Base-by-base conservation (phyloP, 2,329 filamentous ascomycete genomes). In the Fusarium sp. region DNA sequence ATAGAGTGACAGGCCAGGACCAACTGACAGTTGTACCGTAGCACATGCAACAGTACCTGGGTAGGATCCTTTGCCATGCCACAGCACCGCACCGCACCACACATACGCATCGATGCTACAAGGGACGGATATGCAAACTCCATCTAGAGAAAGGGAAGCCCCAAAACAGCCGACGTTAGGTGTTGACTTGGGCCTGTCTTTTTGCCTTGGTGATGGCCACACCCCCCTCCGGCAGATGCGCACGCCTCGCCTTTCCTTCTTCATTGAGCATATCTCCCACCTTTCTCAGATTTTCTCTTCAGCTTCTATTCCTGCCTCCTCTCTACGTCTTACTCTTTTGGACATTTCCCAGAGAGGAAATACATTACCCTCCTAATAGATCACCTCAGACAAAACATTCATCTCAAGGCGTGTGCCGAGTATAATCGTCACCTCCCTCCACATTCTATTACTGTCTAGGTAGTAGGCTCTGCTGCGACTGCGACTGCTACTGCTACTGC, bases 81-180 rank as follows among this genome's bases (percentile, higher is more conserved):
- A 60, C 46, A 35, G 29, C 40, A 58, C 19, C 19, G 19, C 19
- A 19, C 19, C 19, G 19, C 19, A 19, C 19, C 19, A 3, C 19
- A 19, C 48, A 51, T 26, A 39, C 40, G 34, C 38, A 64, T 45
- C 53, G 61, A 61, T 61, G 61, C 35, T 65, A 58, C 58, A 63
- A 61, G 52, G 61, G 29, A 62, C 49, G 52, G 52, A 61, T 63
- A 53, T 59, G 39, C 46, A 65, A 56, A 48, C 53, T 51, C 40
- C 61, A 64, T 64, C 62, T 52, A 59, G 55, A 54, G 55, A 34
- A 46, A 54, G 41, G 35, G 13, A 45, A 38, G 7, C 11, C 22
- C 41, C 34, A 24, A 54, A 59, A 46, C 52, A 41, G 46, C 44
- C 31, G 15, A 52, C n/a, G 29, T 59, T 59, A 29, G 45, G 43